These are phyloP conservation scores for Zychaea mexicana DNA, from an alignment of 371 early-diverging fungal genomes.

Conservation along the genomic window DNA sequence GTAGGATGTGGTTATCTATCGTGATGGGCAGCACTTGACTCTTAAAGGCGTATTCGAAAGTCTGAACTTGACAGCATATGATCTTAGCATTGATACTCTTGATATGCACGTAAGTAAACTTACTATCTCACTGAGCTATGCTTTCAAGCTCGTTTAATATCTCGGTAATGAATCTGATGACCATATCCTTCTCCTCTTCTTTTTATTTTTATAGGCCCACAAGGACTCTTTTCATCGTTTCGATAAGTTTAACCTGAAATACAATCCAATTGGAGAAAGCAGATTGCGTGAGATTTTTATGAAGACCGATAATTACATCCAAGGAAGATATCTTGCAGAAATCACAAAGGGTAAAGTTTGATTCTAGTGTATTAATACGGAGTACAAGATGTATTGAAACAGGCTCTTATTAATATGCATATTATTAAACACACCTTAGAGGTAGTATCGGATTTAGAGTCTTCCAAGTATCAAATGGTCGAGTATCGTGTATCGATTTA, in stretches of 20 bases:
- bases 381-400: background rate
- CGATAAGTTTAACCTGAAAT: conserved; percentile 98
- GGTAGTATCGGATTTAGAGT: conserved; percentile 92
- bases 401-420: too few species aligned
- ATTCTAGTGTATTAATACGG: too few species aligned
- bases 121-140: too few species aligned
- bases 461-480: conserved; percentile 94
- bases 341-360: conserved; percentile 77
- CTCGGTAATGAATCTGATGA: too few species aligned
- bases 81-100: conserved; percentile 94
- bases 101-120: conserved; percentile 93
- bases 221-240: conserved; percentile 91
- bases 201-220: conserved; percentile 54
- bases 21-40: conserved; percentile 75
- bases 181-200: background rate
- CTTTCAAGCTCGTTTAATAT: too few species aligned
- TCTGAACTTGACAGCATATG: conserved; percentile 95
- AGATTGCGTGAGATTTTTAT: conserved; percentile 86
- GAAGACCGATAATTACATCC: conserved; percentile 96
- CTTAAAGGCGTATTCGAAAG: conserved; percentile 87
- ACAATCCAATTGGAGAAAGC: conserved; percentile 91
- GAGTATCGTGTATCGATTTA: conserved; percentile 95
- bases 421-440: conserved; percentile 43
- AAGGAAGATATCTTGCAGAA: conserved; percentile 94
- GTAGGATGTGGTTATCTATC: conserved; percentile 75